phyloP scores from a whole-genome alignment of 257 asterid genomes.

The Nyctanthes arbortristis region DNA sequence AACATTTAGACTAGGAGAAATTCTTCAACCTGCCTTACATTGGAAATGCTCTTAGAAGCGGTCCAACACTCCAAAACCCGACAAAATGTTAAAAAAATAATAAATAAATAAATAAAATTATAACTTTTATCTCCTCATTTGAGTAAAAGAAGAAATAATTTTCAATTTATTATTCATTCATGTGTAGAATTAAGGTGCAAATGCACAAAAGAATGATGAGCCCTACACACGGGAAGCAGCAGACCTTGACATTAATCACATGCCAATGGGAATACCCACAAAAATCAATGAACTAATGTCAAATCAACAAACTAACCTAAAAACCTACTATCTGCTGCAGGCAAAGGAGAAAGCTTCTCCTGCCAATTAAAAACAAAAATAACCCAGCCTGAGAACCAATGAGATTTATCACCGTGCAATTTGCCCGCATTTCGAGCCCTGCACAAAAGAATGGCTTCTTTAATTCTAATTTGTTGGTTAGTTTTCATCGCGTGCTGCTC shows the following conservation, averaged over 20 bases:
- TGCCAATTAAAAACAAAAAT: conserved; percentile 58
- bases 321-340: conserved; percentile 36
- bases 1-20: too few relatives aligned
- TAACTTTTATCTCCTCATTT: too few relatives aligned
- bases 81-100: too few relatives aligned
- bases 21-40: too few relatives aligned
- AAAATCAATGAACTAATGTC: conserved; percentile 53
- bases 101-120: too few relatives aligned
- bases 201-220: conserved; percentile 44
- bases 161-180: conserved; percentile 41
- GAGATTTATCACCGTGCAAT: conserved; percentile 50
- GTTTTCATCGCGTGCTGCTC: conserved; percentile 42
- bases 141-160: conserved; percentile 16
- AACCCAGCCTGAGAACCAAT: conserved; percentile 57
- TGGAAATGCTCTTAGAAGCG: too few relatives aligned
- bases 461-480: conserved; percentile 52
- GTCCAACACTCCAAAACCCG: too few relatives aligned
- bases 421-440: conserved; percentile 58
- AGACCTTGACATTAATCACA: conserved; percentile 35
- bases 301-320: conserved; percentile 43
- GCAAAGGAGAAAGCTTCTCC: conserved; percentile 51
- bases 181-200: conserved; percentile 34
- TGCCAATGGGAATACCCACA: conserved; percentile 37
- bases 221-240: conserved; percentile 52
- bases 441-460: conserved; percentile 73